Conservation (phyloP, 2,329 filamentous ascomycete genomes). For the Trichoderma koningiopsis region DNA sequence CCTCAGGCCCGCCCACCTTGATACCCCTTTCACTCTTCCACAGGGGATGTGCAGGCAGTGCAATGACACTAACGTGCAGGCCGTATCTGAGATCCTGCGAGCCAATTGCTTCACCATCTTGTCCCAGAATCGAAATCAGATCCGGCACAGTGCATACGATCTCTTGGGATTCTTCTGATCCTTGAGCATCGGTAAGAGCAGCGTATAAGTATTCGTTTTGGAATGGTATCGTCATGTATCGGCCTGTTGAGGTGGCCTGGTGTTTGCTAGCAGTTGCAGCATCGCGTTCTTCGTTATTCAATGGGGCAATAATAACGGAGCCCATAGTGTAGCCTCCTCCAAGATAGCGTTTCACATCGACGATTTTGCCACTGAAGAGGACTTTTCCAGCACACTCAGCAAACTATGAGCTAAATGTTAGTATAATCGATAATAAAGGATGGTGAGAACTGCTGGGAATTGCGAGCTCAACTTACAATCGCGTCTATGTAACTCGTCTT, state of each 20-base stretch:
- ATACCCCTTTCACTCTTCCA: conserved; percentile 48
- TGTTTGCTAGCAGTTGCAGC: conserved; percentile 26
- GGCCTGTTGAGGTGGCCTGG: conserved; percentile 29
- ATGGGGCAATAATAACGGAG: conserved; percentile 40
- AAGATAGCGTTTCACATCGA: conserved; percentile 43
- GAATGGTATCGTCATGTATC: conserved; percentile 44
- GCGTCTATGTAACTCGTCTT: conserved; percentile 37
- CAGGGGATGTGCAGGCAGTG: conserved; percentile 50
- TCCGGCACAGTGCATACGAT: conserved; percentile 43
- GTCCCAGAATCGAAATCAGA: conserved; percentile 42
- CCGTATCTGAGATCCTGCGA: conserved; percentile 56
- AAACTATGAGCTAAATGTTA: conserved; percentile 29
- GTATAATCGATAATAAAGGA: not conserved
- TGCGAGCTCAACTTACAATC: conserved; percentile 28
- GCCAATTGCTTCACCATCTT: conserved; percentile 53
- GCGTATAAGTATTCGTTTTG: conserved; percentile 48
- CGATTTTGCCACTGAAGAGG: conserved; percentile 45
- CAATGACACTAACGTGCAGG: conserved; percentile 53
- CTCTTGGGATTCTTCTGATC: conserved; percentile 35
- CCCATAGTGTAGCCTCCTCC: conserved; percentile 47
- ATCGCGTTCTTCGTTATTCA: conserved; percentile 37
- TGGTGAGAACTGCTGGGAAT: not conserved
- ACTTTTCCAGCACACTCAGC: conserved; percentile 40
- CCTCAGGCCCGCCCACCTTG: conserved; percentile 40
- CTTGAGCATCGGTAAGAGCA: conserved; percentile 37